Conservation (phyloP, 2,329 filamentous ascomycete genomes). For the Clonostachys rhizophaga region DNA sequence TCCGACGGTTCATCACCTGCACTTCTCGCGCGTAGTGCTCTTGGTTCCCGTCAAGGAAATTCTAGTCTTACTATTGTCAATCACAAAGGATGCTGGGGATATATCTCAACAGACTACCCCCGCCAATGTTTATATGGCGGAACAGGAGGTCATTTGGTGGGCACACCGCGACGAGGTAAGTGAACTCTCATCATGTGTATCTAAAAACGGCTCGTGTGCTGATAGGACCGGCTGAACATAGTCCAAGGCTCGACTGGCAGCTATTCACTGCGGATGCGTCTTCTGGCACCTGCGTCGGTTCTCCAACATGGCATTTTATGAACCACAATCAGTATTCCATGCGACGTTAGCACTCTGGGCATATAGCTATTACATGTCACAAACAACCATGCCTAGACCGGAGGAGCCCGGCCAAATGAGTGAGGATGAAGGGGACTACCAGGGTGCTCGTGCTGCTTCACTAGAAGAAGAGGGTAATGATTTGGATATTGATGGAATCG, state of each 20-base stretch:
- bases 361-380: conserved; percentile 16
- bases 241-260: conserved; percentile 34
- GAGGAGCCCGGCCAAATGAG: background rate
- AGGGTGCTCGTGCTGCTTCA: conserved; percentile 1
- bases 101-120: too few species aligned
- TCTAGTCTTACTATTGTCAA: background rate
- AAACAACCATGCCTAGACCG: background rate
- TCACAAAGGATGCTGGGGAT: background rate
- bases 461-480: too few species aligned
- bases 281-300: conserved; percentile 39
- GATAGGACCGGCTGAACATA: conserved; percentile 6
- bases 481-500: background rate
- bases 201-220: too few species aligned
- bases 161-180: conserved; percentile 13
- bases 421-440: background rate
- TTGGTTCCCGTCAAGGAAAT: conserved; percentile 28
- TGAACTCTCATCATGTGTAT: background rate
- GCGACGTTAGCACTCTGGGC: conserved; percentile 30
- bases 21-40: conserved; percentile 44
- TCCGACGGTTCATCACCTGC: conserved; percentile 46
- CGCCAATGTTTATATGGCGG: background rate
- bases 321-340: conserved; percentile 28
- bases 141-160: conserved; percentile 19
- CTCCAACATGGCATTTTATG: conserved; percentile 29
- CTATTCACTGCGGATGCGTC: conserved; percentile 33